Evolutionary conservation across 2,329 filamentous ascomycete genomes (phyloP), one percentile per base, ranked within the genome.

Genomic region (Teratosphaeriaceae sp.): DNA sequence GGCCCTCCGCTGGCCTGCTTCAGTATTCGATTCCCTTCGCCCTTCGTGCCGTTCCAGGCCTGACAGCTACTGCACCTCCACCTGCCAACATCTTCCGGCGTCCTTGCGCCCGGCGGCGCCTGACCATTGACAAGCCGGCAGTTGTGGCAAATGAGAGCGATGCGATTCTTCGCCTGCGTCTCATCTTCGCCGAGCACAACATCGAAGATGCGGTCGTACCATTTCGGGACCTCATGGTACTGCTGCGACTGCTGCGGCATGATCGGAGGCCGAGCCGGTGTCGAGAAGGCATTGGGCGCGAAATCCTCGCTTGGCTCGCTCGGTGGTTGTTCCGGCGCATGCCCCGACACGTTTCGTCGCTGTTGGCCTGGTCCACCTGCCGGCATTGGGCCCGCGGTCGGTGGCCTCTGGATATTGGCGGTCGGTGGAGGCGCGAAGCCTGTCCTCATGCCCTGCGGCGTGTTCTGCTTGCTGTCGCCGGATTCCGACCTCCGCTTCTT

Each of bases 181-280:
- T 98, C 92, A 58, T 98, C 92, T 60, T 98, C 92, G 38, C 92
- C 92, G 0, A 98, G 76, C 20, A 98, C 78, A 0, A 94, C 79
- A 58, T 98, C 92, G 44, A 98, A 73, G 41, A 98, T 81, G 44
- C 90, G 80, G 62, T 98, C 92, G 65, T 97, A 98, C 92, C 92
- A 98, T 59, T 85, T 82, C 8, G 61, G 58, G 9, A 55, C 56
- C 18, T 55, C 52, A 3, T 49, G 47, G n/a, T 51, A 50, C 23
- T 61, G 57, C 26, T 54, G 45, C 26, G 53, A 48, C 13, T 51
- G 43, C 27, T 44, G 50, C 3, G 44, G 36, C 18, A 38, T 39
- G 3, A 47, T 43, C 5, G 48, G 40, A 12, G 53, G 42, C 50
- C 20, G 54, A 50, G 33, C 48, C 38, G 75, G 70, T 2, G 56